These are phyloP conservation scores for Sechiopsis laciniata DNA, from an alignment of 306 rosid genomes.

Conservation along the genomic window DNA sequence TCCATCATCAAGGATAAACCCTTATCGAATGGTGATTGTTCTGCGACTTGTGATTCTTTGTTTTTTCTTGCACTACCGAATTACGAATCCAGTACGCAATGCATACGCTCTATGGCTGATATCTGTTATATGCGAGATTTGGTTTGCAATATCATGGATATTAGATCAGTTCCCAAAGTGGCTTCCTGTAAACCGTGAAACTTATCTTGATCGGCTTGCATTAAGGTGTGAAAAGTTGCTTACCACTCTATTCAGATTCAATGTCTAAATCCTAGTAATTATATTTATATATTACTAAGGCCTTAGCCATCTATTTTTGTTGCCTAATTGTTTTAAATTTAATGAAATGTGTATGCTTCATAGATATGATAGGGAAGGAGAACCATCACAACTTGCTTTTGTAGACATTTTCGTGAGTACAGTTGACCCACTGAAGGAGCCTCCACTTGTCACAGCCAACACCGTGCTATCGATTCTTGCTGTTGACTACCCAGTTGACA, in stretches of 20 bases:
- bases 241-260: background rate
- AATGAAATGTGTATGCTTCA: conserved; percentile 23
- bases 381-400: conserved; percentile 84
- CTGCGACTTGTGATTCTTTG: conserved; percentile 74
- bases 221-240: conserved; percentile 45
- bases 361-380: conserved; percentile 95
- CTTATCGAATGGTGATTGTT: conserved; percentile 86
- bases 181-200: conserved; percentile 94
- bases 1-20: conserved; percentile 89
- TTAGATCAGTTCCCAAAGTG: conserved; percentile 97
- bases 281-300: background rate
- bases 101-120: conserved; percentile 79
- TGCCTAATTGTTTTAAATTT: background rate
- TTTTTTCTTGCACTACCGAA: conserved; percentile 83
- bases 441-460: conserved; percentile 95
- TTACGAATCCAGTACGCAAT: conserved; percentile 89
- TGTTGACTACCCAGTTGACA: conserved; percentile 92
- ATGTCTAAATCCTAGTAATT: background rate
- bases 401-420: conserved; percentile 97
- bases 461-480: conserved; percentile 92
- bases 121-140: conserved; percentile 94
- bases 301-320: background rate
- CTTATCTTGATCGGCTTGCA: conserved; percentile 89
- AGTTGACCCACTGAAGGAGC: conserved; percentile 93
- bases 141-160: conserved; percentile 97